Evolutionary conservation across 345 rosid genomes (phyloP).

Genomic region (Laguncularia racemosa): DNA sequence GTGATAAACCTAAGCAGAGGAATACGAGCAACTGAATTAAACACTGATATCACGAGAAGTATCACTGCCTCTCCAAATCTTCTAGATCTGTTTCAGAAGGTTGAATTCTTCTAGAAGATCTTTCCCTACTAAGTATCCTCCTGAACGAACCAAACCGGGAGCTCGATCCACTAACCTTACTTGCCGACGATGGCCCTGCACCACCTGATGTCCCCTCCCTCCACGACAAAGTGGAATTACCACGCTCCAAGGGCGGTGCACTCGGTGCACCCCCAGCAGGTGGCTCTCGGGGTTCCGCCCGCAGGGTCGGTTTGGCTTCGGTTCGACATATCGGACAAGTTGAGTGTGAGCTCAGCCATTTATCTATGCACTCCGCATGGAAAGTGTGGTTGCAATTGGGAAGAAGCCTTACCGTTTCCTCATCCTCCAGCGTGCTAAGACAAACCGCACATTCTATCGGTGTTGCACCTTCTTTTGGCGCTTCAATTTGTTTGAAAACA

Average conservation of each 20-base stretch:
- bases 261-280: slow-evolving; percentile 21
- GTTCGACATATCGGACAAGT: slow-evolving; percentile 47
- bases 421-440: slow-evolving; percentile 24
- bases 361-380: slow-evolving; percentile 40
- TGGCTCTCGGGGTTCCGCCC: slow-evolving; percentile 20
- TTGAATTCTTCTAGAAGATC: slow-evolving; percentile 37
- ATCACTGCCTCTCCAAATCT: slow-evolving; percentile 42
- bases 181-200: slow-evolving; percentile 9
- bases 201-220: slow-evolving; percentile 19
- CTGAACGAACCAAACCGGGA: slow-evolving; percentile 37
- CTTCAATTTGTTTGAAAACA: slow-evolving; percentile 10
- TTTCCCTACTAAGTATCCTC: slow-evolving; percentile 31
- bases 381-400: slow-evolving; percentile 48
- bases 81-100: slow-evolving; percentile 20
- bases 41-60: background rate
- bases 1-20: too few relatives aligned
- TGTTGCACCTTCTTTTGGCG: background rate
- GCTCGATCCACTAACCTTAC: slow-evolving; percentile 27
- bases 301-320: slow-evolving; percentile 19
- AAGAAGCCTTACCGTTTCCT: slow-evolving; percentile 23
- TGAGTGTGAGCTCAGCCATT: slow-evolving; percentile 36
- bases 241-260: slow-evolving; percentile 25
- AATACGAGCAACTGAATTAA: too few relatives aligned
- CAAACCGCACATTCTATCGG: slow-evolving; percentile 43
- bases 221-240: slow-evolving; percentile 5